Percentiles rank a stretch among this genome's conserved stretches.
Evolutionary conservation across 2,329 filamentous ascomycete genomes (phyloP).

Genomic region (Xylariales sp.): DNA sequence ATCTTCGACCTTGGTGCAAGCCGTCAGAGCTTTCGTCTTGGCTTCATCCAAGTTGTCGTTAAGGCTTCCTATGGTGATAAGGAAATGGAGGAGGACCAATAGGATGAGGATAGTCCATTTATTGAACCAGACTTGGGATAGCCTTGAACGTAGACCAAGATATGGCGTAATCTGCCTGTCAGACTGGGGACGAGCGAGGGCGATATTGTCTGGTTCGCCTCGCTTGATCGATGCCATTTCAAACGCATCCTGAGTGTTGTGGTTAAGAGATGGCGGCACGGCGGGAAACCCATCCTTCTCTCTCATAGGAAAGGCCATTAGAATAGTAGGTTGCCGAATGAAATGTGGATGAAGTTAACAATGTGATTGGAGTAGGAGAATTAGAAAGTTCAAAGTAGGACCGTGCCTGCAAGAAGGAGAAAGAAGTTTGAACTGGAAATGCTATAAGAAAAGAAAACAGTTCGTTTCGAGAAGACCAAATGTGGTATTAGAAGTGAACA

Average conservation of each 20-base stretch:
- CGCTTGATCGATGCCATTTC: slow-evolving; percentile 44
- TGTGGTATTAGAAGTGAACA: slow-evolving; percentile 18
- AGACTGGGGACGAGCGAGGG: slow-evolving; percentile 9
- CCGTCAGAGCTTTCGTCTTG: slow-evolving; percentile 82
- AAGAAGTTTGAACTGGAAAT: slow-evolving; percentile 1
- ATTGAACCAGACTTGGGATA: slow-evolving; percentile 98
- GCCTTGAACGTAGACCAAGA: slow-evolving; percentile 85
- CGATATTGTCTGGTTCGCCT: slow-evolving; percentile 2
- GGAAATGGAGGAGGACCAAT: slow-evolving; percentile 82
- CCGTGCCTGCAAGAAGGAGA: slow-evolving; percentile 16
- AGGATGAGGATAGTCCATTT: slow-evolving; percentile 92
- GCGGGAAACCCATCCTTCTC: slow-evolving; percentile 37
- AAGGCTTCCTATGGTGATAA: slow-evolving; percentile 80
- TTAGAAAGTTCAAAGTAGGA: slow-evolving; percentile 1
- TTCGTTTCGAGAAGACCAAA: neutral
- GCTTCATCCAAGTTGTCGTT: slow-evolving; percentile 80
- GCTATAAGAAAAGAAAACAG: slow-evolving; percentile 5
- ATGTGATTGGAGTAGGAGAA: slow-evolving; percentile 5
- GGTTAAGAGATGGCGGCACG: slow-evolving; percentile 47
- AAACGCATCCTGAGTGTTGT: slow-evolving; percentile 45
- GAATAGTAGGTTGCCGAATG: slow-evolving; percentile 32
- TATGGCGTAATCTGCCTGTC: slow-evolving; percentile 83
- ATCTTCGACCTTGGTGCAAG: slow-evolving; percentile 92
- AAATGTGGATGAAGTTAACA: slow-evolving; percentile 19
- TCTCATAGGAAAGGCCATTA: slow-evolving; percentile 35